A percentile compares a stretch with the other conserved stretches of the same genome.
phyloP scores from a whole-genome alignment of 495 filamentous ascomycete genomes.

The Aspergillus baeticus region DNA sequence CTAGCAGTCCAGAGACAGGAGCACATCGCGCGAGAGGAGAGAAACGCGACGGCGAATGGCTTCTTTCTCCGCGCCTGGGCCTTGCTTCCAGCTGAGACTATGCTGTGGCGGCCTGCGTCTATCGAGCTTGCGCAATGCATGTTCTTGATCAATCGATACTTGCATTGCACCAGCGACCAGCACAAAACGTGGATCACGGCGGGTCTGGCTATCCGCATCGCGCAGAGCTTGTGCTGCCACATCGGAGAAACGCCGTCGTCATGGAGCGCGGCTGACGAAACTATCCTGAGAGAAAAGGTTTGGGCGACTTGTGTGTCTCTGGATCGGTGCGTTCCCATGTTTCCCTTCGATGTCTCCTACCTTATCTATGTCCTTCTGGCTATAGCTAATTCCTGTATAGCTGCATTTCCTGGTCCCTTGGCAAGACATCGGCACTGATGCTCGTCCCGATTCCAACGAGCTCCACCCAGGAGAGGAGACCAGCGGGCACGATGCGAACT shows the following conservation, averaged over 20 bases:
- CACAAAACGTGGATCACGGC: constrained; percentile 33
- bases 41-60: constrained; percentile 17
- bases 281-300: constrained; percentile 16
- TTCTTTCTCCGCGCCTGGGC: constrained; percentile 25
- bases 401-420: constrained; percentile 27
- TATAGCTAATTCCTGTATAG: constrained; percentile 10
- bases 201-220: constrained; percentile 28
- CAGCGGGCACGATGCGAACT: not conserved
- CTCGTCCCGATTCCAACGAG: constrained; percentile 13
- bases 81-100: constrained; percentile 19
- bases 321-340: constrained; percentile 17
- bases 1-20: constrained; percentile 25
- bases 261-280: not conserved
- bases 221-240: constrained; percentile 24
- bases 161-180: constrained; percentile 29
- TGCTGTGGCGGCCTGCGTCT: constrained; percentile 27
- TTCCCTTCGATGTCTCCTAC: not conserved
- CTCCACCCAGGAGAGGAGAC: too few species aligned
- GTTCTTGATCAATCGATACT: constrained; percentile 31
- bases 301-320: constrained; percentile 24
- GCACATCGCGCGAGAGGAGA: constrained; percentile 2
- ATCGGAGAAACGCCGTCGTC: not conserved
- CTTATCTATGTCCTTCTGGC: too few species aligned
- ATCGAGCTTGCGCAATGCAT: constrained; percentile 27
- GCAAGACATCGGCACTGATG: constrained; percentile 18